Conservation (phyloP, 2,329 filamentous ascomycete species). For the Trichothecium roseum region DNA sequence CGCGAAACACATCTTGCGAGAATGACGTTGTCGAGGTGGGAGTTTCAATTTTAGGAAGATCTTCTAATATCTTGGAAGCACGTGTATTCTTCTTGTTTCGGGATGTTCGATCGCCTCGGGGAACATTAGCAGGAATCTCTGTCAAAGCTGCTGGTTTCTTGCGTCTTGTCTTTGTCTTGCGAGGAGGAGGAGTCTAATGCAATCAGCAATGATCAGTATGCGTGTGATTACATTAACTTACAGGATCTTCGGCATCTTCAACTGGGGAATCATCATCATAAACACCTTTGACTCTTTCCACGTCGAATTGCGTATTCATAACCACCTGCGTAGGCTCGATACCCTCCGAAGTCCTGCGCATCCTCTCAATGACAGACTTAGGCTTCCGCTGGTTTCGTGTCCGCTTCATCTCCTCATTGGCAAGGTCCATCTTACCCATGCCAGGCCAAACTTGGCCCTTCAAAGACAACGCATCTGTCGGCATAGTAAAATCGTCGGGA, state of each 20-base stretch:
- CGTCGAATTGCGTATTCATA: conserved; percentile 41
- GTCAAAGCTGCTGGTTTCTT: conserved; percentile 20
- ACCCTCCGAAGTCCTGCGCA: conserved; percentile 52
- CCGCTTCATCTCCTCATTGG: conserved; percentile 60
- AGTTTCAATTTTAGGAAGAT: no score
- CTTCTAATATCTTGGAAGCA: no score
- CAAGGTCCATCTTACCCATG: conserved; percentile 75
- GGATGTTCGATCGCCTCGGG: conserved; percentile 9
- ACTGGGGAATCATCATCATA: conserved; percentile 46
- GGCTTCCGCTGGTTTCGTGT: conserved; percentile 73
- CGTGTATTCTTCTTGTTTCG: no score
- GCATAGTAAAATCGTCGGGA: conserved; percentile 14
- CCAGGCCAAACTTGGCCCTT: conserved; percentile 69
- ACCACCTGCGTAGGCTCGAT: conserved; percentile 57
- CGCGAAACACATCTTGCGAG: conserved; percentile 18
- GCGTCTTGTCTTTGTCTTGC: conserved; percentile 17
- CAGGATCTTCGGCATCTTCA: conserved; percentile 27
- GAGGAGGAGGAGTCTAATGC: conserved; percentile 14
- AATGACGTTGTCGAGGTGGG: neutral
- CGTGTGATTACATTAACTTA: conserved; percentile 19
- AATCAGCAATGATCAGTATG: neutral
- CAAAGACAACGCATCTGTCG: conserved; percentile 30
- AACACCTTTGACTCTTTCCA: conserved; percentile 44
- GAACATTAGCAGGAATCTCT: conserved; percentile 24
- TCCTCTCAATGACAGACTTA: conserved; percentile 55